phyloP scores from a whole-genome alignment of 139 green algal genomes.

The Bryopsis sp. region DNA sequence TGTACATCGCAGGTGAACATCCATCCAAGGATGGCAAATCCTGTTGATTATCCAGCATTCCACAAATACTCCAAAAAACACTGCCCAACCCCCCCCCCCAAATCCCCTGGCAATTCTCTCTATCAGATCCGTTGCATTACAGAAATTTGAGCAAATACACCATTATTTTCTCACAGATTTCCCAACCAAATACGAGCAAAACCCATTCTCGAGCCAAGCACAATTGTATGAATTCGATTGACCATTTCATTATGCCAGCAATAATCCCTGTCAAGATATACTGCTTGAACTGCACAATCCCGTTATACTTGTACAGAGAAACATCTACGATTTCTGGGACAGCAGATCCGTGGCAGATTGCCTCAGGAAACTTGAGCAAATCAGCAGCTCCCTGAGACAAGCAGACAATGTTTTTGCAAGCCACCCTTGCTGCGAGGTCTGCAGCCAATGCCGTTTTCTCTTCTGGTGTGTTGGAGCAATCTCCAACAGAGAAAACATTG shows the following conservation, averaged over 20 bases:
- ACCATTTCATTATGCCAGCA: background rate
- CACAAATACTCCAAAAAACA: no score
- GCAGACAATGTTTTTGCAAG: slow-evolving; percentile 12
- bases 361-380: slow-evolving; percentile 10
- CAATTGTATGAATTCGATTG: slow-evolving; percentile 17
- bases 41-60: no score
- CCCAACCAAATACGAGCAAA: background rate
- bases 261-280: background rate
- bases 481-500: slow-evolving; percentile 13
- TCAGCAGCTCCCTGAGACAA: background rate
- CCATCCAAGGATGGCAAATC: no score
- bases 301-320: slow-evolving; percentile 18
- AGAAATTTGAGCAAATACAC: no score
- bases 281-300: slow-evolving; percentile 15
- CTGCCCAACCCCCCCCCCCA: no score
- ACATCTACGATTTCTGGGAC: slow-evolving; percentile 8
- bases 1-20: no score
- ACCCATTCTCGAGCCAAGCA: background rate
- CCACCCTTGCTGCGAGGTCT: slow-evolving; percentile 13
- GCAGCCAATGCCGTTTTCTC: slow-evolving; percentile 20
- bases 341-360: background rate
- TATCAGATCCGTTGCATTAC: no score
- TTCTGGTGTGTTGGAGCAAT: slow-evolving; percentile 5
- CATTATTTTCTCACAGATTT: no score
- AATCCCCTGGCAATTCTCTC: no score